Base-by-base conservation (phyloP, 1,284 basidiomycete species). In the Cutaneotrichosporon sp. region DNA sequence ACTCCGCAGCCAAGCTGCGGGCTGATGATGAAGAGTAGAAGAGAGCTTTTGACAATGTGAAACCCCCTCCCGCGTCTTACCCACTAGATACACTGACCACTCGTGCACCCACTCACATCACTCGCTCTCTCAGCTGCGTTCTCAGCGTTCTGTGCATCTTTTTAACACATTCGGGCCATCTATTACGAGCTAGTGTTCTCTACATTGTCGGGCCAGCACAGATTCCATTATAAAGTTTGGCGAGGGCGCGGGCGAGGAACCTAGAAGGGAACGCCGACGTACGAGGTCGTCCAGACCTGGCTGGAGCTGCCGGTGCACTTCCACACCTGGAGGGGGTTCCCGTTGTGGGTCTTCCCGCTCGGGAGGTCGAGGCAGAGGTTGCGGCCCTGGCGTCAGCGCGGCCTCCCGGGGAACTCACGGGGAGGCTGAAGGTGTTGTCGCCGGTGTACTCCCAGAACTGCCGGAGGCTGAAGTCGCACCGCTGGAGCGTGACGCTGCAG, bases 341-440 rank as follows among this genome's bases (percentile, higher is more conserved):
- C 24, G 38, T 54, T 45, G 6, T 18, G 18, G 8, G 22, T 43
- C 43, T 27, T n/a, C 20, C 67, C 69, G 60, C 65, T 57, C n/a
- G 68, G 66, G n/a, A 72, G 60, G 50, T 73, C 72, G 45, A 73
- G 54, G 54, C 70, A 72, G 36, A 67, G 62, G n/a, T 64, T 63
- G 9, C 43, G 43, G n/a, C 13, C 24, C 65, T 47, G 59, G 52
- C 10, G 56, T 64, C 31, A 52, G 50, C 33, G 13, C 13, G 1
- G 6, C 10, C 36, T 38, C 6, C 36, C 9, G 14, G 13, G 7
- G 7, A 33, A 38, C 36, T 38, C 36, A 38, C 36, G 11, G 36
- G 2, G 14, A 38, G 13, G 4, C 14, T 16, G 4, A 38, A 16
- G 13, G 14, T 11, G 36, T 38, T 38, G 13, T 38, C 36, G 9